Conservation (phyloP, 148 eudicot genomes). For the Diospyros kaki region DNA sequence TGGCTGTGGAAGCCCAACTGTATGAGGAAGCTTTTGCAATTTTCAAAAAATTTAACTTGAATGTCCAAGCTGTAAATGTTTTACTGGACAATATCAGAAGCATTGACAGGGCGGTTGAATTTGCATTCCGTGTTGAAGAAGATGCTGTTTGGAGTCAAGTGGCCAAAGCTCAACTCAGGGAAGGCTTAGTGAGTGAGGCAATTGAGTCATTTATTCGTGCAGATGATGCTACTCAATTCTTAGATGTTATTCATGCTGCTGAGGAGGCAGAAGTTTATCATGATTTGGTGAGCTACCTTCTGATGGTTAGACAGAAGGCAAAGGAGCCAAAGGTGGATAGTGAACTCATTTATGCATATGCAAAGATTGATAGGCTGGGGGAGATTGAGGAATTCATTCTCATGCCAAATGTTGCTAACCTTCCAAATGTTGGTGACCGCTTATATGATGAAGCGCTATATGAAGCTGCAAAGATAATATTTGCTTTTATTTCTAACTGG, state of each 20-base stretch:
- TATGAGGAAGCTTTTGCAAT: conserved; percentile 95
- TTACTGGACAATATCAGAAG: conserved; percentile 68
- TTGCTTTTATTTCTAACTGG: conserved; percentile 94
- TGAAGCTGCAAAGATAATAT: conserved; percentile 92
- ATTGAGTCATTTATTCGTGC: conserved; percentile 97
- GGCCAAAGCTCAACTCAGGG: conserved; percentile 89
- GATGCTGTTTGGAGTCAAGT: conserved; percentile 99
- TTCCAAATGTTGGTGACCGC: conserved; percentile 87
- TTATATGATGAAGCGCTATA: conserved; percentile 88
- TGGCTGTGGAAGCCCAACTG: conserved; percentile 91
- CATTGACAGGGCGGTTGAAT: conserved; percentile 91
- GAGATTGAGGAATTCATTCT: conserved; percentile 95
- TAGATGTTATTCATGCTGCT: conserved; percentile 82
- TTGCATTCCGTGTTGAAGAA: conserved; percentile 97
- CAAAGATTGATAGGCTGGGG: conserved; percentile 85
- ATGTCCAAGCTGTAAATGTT: conserved; percentile 92
- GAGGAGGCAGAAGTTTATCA: conserved; percentile 84
- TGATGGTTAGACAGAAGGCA: conserved; percentile 90
- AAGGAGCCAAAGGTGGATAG: conserved; percentile 98
- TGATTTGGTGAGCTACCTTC: conserved; percentile 81
- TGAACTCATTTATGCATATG: conserved; percentile 96
- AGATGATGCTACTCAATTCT: conserved; percentile 86
- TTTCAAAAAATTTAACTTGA: conserved; percentile 92
- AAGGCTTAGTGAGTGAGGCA: conserved; percentile 87
- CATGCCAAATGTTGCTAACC: conserved; percentile 98